Evolutionary conservation across 139 green algal species (phyloP).

Genomic region (Marvania coccoides): DNA sequence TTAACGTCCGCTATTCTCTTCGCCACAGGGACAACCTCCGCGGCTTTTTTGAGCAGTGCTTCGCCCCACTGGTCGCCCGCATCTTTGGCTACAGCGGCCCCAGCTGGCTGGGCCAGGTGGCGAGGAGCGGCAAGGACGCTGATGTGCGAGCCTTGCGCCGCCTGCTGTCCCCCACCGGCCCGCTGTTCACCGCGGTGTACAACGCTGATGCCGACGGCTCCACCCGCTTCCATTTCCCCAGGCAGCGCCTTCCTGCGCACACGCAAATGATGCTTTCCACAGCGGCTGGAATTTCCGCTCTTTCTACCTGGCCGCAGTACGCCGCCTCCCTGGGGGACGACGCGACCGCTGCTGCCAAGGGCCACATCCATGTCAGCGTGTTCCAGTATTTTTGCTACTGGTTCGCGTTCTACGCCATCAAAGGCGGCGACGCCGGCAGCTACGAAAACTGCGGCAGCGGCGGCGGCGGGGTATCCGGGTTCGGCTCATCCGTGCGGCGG

Average conservation of each 20-base stretch:
- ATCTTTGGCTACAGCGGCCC: conserved; percentile 74
- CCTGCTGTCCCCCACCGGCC: conserved; percentile 51
- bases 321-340: conserved; percentile 9
- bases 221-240: conserved; percentile 68
- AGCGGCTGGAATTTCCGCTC: conserved; percentile 27
- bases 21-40: conserved; percentile 65
- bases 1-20: not conserved
- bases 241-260: conserved; percentile 64
- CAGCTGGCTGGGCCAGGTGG: conserved; percentile 57
- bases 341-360: not conserved
- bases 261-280: conserved; percentile 56
- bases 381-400: conserved; percentile 74
- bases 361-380: conserved; percentile 49
- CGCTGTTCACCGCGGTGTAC: conserved; percentile 62
- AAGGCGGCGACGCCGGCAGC: conserved; percentile 23
- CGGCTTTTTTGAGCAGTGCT: conserved; percentile 76
- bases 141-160: conserved; percentile 49
- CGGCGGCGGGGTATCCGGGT: not conserved
- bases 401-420: conserved; percentile 76
- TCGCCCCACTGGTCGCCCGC: conserved; percentile 58
- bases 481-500: not conserved
- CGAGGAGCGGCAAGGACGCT: conserved; percentile 38
- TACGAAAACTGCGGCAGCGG: not conserved
- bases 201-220: conserved; percentile 59
- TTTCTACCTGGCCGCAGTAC: conserved; percentile 73